Conservation (phyloP, 768 basidiomycete species). For the Phaffia tasmanica region DNA sequence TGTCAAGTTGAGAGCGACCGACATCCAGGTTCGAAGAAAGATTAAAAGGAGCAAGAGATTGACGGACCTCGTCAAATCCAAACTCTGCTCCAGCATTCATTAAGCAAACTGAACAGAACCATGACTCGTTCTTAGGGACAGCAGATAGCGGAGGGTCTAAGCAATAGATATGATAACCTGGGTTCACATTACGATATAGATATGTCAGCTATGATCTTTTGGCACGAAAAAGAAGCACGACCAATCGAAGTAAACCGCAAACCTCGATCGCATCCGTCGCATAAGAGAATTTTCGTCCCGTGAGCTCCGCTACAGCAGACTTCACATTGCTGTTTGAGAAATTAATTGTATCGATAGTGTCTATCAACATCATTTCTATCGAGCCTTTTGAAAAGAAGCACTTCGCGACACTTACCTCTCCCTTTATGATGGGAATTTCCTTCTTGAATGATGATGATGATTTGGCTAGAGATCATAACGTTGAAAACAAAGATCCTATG, state of each 20-base stretch:
- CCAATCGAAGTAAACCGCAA: slow-evolving; percentile 31
- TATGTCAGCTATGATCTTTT: too few relatives aligned
- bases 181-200: not conserved
- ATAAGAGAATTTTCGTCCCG: slow-evolving; percentile 83
- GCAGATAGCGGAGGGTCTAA: slow-evolving; percentile 75
- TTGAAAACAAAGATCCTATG: too few relatives aligned
- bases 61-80: slow-evolving; percentile 68
- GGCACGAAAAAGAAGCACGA: not conserved
- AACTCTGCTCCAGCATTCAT: slow-evolving; percentile 88
- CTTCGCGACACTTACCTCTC: too few relatives aligned
- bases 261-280: slow-evolving; percentile 78
- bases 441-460: too few relatives aligned
- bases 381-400: too few relatives aligned
- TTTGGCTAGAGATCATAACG: too few relatives aligned
- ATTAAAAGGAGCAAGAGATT: not conserved
- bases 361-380: too few relatives aligned
- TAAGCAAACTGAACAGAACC: slow-evolving; percentile 90
- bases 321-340: slow-evolving; percentile 55
- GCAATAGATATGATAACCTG: slow-evolving; percentile 95
- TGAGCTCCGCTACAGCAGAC: slow-evolving; percentile 81
- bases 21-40: not conserved
- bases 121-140: slow-evolving; percentile 77
- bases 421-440: too few relatives aligned
- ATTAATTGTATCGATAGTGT: too few relatives aligned
- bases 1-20: not conserved